Evolutionary conservation across 2,329 filamentous ascomycete species (phyloP).

Genomic region (Ustilaginoidea virens): DNA sequence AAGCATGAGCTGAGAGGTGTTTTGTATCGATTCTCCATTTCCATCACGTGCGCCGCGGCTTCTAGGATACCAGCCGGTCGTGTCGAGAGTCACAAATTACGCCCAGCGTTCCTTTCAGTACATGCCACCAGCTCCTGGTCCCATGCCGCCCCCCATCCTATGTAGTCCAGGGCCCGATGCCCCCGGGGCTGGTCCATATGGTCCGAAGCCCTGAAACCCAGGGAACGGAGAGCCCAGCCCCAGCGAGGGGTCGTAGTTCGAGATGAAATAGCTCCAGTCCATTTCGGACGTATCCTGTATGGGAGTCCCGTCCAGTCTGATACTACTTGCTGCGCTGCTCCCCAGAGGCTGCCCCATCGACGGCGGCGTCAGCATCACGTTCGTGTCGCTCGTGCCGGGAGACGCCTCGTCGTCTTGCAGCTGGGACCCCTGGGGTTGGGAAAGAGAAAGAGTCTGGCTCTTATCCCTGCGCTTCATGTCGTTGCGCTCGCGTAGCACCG

Average conservation of each 20-base stretch:
- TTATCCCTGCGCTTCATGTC: constrained; percentile 18
- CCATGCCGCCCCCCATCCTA: constrained; percentile 8
- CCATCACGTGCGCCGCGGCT: too few species aligned
- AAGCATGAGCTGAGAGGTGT: too few species aligned
- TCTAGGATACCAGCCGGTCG: too few species aligned
- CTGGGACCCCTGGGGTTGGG: neutral
- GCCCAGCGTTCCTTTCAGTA: neutral
- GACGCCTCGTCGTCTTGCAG: neutral
- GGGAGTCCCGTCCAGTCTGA: constrained; percentile 6
- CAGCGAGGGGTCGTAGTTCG: constrained; percentile 21
- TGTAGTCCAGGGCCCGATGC: constrained; percentile 6
- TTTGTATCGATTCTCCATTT: too few species aligned
- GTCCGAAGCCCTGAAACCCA: constrained; percentile 14
- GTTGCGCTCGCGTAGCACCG: constrained; percentile 27
- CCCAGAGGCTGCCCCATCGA: constrained; percentile 5
- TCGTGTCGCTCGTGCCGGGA: neutral
- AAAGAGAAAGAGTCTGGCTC: too few species aligned
- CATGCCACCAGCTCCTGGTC: constrained; percentile 1
- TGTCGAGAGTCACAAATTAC: neutral
- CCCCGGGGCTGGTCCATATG: constrained; percentile 7
- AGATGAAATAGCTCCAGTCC: constrained; percentile 34
- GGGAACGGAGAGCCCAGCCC: constrained; percentile 11
- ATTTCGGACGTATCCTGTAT: constrained; percentile 21
- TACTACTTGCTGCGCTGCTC: constrained; percentile 6
- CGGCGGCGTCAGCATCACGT: constrained; percentile 16